Conservation (phyloP, 225 moss, liverwort and hornwort species). For the Climacium dendroides region DNA sequence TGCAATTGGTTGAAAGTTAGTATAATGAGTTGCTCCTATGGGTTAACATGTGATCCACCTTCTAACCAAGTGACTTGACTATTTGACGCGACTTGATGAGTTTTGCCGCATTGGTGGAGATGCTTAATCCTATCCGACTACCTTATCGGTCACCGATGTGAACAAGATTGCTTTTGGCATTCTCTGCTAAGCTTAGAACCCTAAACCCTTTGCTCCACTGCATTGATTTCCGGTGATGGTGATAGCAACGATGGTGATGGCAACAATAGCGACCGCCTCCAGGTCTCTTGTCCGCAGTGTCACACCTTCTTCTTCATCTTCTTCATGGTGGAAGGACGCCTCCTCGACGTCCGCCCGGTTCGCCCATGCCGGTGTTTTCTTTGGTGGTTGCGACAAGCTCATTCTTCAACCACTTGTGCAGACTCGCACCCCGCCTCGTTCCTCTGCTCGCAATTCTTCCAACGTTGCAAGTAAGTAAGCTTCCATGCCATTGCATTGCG, state of each 20-base stretch:
- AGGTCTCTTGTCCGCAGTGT: slow-evolving; percentile 10
- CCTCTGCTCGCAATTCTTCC: slow-evolving; percentile 9
- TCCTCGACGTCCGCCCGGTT: not conserved
- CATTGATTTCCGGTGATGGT: not conserved
- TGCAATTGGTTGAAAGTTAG: not conserved
- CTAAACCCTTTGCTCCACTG: not conserved
- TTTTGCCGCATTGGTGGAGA: not conserved
- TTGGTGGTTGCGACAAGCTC: not conserved
- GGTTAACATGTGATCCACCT: not conserved
- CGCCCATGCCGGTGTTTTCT: not conserved
- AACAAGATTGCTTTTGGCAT: too few species aligned
- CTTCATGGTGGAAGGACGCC: not conserved
- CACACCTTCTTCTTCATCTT: not conserved
- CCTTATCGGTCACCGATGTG: not conserved
- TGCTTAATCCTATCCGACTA: not conserved
- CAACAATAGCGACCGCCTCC: slow-evolving; percentile 8
- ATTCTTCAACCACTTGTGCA: slow-evolving; percentile 4
- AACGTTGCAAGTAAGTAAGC: slow-evolving; percentile 16
- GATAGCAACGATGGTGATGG: not conserved
- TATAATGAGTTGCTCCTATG: not conserved
- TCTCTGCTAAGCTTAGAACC: not conserved
- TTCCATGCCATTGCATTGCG: not conserved
- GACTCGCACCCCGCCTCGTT: not conserved
- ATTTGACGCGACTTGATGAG: not conserved
- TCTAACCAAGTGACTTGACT: not conserved